Evolutionary conservation across 345 rosid species (phyloP).

Genomic region (Nephelium lappaceum): DNA sequence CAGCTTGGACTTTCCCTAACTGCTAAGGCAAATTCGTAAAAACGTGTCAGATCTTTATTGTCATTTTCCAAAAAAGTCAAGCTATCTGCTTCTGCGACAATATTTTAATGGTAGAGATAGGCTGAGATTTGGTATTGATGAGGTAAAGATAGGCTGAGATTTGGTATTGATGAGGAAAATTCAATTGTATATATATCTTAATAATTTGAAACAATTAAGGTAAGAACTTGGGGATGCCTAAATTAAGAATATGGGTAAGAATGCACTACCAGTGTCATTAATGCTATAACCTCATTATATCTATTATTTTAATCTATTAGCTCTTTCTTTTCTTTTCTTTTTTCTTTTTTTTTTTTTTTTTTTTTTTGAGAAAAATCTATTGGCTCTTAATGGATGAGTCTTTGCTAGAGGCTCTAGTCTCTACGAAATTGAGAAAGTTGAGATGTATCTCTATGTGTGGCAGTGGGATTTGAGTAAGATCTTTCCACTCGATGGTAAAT

Average conservation of each 20-base stretch:
- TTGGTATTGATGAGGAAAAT: background rate
- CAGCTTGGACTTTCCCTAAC: constrained; percentile 5
- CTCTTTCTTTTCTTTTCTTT: no score
- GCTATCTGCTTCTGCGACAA: constrained; percentile 18
- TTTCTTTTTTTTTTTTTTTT: no score
- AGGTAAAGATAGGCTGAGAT: no score
- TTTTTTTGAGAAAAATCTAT: no score
- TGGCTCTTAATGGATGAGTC: constrained; percentile 30
- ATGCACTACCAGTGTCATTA: constrained; percentile 17
- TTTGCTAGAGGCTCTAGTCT: constrained; percentile 21
- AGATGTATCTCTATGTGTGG: constrained; percentile 11
- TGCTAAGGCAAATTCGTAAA: constrained; percentile 3
- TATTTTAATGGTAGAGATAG: constrained; percentile 9
- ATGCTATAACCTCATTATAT: constrained; percentile 9
- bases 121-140: constrained; percentile 19
- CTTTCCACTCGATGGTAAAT: background rate
- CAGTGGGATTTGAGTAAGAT: constrained; percentile 19
- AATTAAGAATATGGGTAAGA: constrained; percentile 16
- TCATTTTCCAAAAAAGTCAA: constrained; percentile 14
- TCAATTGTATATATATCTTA: constrained; percentile 11
- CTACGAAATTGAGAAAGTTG: constrained; percentile 20
- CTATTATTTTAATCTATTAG: constrained; percentile 9
- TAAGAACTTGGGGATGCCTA: constrained; percentile 3
- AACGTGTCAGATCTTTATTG: background rate
- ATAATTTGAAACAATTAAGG: constrained; percentile 15